Conservation (phyloP, 768 basidiomycete species). For the Hericium coralloides region DNA sequence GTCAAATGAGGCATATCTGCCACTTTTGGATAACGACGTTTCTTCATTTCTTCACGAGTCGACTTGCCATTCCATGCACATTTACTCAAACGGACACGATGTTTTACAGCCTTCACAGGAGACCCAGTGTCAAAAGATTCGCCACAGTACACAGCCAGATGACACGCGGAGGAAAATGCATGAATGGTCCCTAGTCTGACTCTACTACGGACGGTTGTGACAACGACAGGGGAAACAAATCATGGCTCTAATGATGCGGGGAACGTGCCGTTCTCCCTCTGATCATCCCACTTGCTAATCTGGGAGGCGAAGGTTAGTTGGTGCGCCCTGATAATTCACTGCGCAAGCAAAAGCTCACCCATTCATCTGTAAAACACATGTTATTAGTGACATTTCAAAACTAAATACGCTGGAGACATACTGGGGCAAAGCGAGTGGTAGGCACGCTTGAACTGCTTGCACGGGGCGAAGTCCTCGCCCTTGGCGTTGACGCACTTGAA, state of each 20-base stretch:
- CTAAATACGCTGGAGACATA: slow-evolving; percentile 35
- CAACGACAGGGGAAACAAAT: slow-evolving; percentile 14
- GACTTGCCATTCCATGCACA: too few relatives aligned
- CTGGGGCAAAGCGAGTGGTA: slow-evolving; percentile 98
- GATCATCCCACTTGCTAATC: slow-evolving; percentile 90
- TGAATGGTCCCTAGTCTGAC: too few relatives aligned
- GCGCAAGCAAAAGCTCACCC: slow-evolving; percentile 41
- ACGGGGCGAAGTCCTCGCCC: slow-evolving; percentile 96
- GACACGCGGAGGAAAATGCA: too few relatives aligned
- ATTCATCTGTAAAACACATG: slow-evolving; percentile 58
- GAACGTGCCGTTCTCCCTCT: slow-evolving; percentile 89
- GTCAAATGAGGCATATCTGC: background rate
- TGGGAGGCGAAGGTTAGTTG: slow-evolving; percentile 22
- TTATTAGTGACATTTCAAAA: background rate
- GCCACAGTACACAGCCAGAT: too few relatives aligned
- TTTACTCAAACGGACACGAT: too few relatives aligned
- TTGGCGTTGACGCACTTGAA: slow-evolving; percentile 96
- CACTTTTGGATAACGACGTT: background rate
- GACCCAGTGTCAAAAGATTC: too few relatives aligned
- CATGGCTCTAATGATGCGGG: slow-evolving; percentile 82
- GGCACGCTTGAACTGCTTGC: slow-evolving; percentile 96
- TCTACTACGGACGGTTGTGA: too few relatives aligned
- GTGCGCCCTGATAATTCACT: background rate
- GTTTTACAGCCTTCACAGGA: too few relatives aligned
- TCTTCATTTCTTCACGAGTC: too few relatives aligned